Evolutionary conservation across 345 rosid species (phyloP), one percentile per base, ranked within the genome.

Genomic region (Aegle marmelos): DNA sequence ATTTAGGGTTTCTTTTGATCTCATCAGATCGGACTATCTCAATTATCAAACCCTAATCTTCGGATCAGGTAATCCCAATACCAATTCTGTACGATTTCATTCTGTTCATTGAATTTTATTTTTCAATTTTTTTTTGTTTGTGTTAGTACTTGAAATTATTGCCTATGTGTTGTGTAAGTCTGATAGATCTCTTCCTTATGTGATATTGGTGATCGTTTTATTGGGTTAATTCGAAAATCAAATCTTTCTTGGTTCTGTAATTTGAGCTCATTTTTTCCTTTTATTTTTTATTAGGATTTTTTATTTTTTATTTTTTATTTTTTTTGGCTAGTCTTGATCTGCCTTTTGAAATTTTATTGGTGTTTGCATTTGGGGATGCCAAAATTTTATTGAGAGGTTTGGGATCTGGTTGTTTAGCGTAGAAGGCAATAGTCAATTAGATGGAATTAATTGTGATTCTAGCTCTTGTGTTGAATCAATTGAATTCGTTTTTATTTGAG

Each of bases 41-140:
- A 74, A 25, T 21, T 67, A 73, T 50, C 59, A 77, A 86, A 75
- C 85, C 84, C 85, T 69, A 79, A 70, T 58, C 73, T 45, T 53
- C 81, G 72, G 86, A 84, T 81, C 87, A 72, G 89, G 89, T 88
- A 75, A 54, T 21, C 37, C 2, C 54, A 16, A 36, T 16, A 28
- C 3, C 21, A 16, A 27, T 68, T 22, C 31, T 7, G 1, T 7
- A 0, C 13, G 3, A 58, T n/a, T 58, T 24, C 9, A n/a, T 58
- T 58, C 10, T 58, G 9, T 8, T 58, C 4, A 6, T 19, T 53
- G 57, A 53, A 53, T 53, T 6, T 17, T 17, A 16, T 16, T 13
- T 48, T 48, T 50, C 0, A 41, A 41, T 14, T 53, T 2, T 34
- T 65, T 8, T 37, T 6, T 19, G 7, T 21, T 65, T 28, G 22